phyloP scores from a whole-genome alignment of 352 stramenopile species.

The Saprolegnia diclina region DNA sequence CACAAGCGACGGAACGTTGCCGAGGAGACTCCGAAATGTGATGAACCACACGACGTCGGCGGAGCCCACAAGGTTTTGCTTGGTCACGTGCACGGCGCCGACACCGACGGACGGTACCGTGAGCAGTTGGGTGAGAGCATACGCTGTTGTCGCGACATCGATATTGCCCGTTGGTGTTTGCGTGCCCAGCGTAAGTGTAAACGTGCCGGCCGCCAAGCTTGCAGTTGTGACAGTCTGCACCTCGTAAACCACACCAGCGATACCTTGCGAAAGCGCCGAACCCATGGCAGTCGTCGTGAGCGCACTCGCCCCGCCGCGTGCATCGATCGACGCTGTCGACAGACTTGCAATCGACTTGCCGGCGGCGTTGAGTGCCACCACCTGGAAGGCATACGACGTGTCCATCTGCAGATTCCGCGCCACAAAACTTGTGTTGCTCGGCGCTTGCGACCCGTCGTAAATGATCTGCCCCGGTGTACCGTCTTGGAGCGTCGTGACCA shows the following conservation, averaged over 20 bases:
- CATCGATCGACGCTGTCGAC: slow-evolving; percentile 88
- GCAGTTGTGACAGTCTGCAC: slow-evolving; percentile 86
- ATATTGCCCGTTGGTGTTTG: slow-evolving; percentile 40
- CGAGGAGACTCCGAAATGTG: slow-evolving; percentile 80
- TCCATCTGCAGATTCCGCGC: slow-evolving; percentile 82
- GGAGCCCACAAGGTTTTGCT: slow-evolving; percentile 37
- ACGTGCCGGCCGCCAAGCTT: slow-evolving; percentile 34
- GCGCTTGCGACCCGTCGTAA: slow-evolving; percentile 86
- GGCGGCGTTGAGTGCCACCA: slow-evolving; percentile 89
- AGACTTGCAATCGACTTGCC: slow-evolving; percentile 82
- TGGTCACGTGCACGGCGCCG: slow-evolving; percentile 57
- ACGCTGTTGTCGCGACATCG: slow-evolving; percentile 37
- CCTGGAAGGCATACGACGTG: slow-evolving; percentile 89
- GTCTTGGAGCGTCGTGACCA: slow-evolving; percentile 70
- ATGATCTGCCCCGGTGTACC: slow-evolving; percentile 87
- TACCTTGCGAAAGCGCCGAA: slow-evolving; percentile 78
- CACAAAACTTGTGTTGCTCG: slow-evolving; percentile 72
- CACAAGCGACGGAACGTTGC: slow-evolving; percentile 70
- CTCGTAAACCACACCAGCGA: slow-evolving; percentile 93
- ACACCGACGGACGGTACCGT: slow-evolving; percentile 33
- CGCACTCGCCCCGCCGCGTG: slow-evolving; percentile 82
- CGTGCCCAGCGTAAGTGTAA: slow-evolving; percentile 45
- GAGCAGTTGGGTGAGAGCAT: slow-evolving; percentile 41
- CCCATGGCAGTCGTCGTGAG: slow-evolving; percentile 86
- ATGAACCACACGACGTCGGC: slow-evolving; percentile 68